Base-by-base conservation (phyloP, 192 early-diverging fungal species). In the Coemansia sp. region DNA sequence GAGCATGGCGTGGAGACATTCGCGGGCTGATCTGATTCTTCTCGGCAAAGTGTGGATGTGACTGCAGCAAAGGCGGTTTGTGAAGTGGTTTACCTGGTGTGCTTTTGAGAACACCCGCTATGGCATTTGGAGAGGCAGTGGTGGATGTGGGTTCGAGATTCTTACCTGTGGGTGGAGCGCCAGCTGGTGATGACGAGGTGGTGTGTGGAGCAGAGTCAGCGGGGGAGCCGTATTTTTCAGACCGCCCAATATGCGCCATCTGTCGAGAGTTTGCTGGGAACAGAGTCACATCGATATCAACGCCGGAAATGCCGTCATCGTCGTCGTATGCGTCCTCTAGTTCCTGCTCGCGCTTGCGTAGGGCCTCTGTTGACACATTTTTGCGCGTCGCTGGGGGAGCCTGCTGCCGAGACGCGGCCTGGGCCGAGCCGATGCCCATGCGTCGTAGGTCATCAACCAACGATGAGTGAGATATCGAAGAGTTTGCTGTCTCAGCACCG, bases 251-350 rank as follows among this genome's bases (percentile, higher is more conserved):
- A 37, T 65, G 56, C n/a, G 65, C 51, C 14, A 79, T 63, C 62
- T 79, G 77, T 13, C 53, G 35, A 23, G 62, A 45, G 37, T 60
- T 74, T 18, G 67, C 36, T 34, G 77, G 77, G 39, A 79, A 79
- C 48, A 79, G 57, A 5, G 68, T 67, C 43, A 59, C 43, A 23
- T 79, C 77, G 14, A 79, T 61, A 31, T 71, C 77, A 24, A 18
- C 59, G 57, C 65, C 69, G 7, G 71, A 36, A 26, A 39, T 65
- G 42, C 77, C 77, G 42, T 79, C 77, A 58, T 74, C 72, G 1
- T 71, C 63, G 65, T 79, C 77, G 60, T 79, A 79, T 20, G 55
- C 77, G 48, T 71, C 55, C 23, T 79, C 77, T 14, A 74, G 65
- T 20, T 57, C 59, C 48, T 71, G 77, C 64, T 79, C 77, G 16